Evolutionary conservation across 345 rosid genomes (phyloP), one percentile per base, ranked within the genome.

Genomic region (Citrus trifoliata): DNA sequence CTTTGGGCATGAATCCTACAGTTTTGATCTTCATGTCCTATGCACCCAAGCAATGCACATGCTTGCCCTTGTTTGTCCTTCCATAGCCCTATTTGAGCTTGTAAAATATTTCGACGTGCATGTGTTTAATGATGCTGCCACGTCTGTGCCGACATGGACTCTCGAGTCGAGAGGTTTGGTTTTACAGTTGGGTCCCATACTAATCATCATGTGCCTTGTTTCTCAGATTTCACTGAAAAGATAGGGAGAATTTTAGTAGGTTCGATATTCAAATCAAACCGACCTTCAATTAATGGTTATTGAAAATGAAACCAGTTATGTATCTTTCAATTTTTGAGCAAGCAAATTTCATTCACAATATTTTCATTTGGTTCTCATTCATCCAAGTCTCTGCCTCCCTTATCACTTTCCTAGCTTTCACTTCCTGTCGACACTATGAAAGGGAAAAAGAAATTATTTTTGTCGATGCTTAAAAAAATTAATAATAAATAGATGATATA

Each of bases 101-200:
- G 22, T 30, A 51, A 70, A 56, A 38, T 24, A 33, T 24, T 22
- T 68, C 16, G 70, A 22, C 21, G 76, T 58, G 82, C 86, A 80
- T 82, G 88, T 79, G 89, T 86, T 79, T 77, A 80, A 77, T 66
- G 76, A 66, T 85, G 82, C 71, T 28, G 86, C 89, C 88, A 82
- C 87, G 89, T 87, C 75, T 55, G 75, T 83, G 83, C 87, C 85
- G 85, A 84, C 87, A 87, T 72, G 66, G 83, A 69, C 48, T 73
- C 71, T 30, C 32, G 76, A 53, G 5, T 46, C 51, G 5, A 5
- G 58, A 75, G 71, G 80, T 69, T 76, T 66, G 62, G 82, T 78
- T 78, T 79, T 67, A 38, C 79, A 46, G 67, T 73, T 73, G 84
- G 87, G 83, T 68, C 83, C 81, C 72, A 56, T n/a, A 58, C 59